These are phyloP conservation scores for Cantharellus anzutake DNA, from an alignment of 768 basidiomycete genomes.

Conservation along the genomic window DNA sequence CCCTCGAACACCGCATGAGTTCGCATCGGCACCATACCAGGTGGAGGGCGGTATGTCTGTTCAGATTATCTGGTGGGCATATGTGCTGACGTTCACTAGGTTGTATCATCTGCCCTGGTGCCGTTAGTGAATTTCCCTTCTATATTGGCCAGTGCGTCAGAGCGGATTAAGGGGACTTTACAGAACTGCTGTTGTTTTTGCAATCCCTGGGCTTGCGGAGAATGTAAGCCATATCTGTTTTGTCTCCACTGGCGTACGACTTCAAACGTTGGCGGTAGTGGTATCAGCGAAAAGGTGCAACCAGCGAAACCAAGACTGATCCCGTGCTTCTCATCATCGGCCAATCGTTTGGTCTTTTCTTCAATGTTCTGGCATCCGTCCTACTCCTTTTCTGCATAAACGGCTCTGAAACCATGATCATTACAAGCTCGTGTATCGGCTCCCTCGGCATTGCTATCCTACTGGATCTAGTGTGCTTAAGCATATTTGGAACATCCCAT, in stretches of 20 bases:
- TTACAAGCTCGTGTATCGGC: not conserved
- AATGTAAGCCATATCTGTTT: not conserved
- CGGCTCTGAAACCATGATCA: not conserved
- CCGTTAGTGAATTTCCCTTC: not conserved
- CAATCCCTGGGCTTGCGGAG: not conserved
- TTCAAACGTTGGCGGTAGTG: not conserved
- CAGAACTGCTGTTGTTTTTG: not conserved
- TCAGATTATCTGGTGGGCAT: not conserved
- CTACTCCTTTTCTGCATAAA: not conserved
- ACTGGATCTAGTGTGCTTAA: not conserved
- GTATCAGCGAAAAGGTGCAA: not conserved
- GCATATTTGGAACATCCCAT: not conserved
- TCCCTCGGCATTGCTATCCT: not conserved
- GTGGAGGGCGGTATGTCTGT: not conserved
- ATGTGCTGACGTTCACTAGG: not conserved
- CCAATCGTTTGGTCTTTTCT: not conserved
- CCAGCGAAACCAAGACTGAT: not conserved
- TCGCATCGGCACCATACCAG: not conserved
- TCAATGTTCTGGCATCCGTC: not conserved
- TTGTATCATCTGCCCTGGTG: not conserved
- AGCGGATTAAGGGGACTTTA: not conserved
- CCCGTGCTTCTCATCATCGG: not conserved
- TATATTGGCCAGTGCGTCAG: not conserved
- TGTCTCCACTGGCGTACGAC: not conserved
- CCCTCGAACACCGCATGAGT: too few species aligned